Percentiles rank a stretch among this genome's conserved stretches.
Conservation (phyloP, 805 yeast species). For the Cyberlindnera suaveolens region DNA sequence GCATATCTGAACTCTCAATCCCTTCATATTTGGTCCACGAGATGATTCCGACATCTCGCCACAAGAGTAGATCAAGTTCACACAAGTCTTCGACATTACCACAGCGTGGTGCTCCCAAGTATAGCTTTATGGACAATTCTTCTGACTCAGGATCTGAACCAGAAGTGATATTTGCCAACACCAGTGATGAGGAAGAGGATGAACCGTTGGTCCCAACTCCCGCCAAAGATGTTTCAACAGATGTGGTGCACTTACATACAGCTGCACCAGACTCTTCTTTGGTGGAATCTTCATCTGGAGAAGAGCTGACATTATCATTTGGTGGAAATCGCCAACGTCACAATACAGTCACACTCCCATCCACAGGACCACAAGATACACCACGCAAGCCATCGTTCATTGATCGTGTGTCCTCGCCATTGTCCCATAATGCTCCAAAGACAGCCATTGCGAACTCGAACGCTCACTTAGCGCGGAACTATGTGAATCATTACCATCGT, state of each 20-base stretch:
- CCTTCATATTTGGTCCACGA: constrained; percentile 13
- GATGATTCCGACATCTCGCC: constrained; percentile 1
- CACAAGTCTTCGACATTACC: constrained; percentile 11
- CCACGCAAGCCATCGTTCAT: background rate
- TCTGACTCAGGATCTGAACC: constrained; percentile 13
- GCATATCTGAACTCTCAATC: constrained; percentile 12
- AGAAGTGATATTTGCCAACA: constrained; percentile 13
- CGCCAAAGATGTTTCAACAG: background rate
- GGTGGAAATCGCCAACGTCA: background rate
- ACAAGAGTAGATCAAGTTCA: background rate
- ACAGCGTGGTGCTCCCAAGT: constrained; percentile 17
- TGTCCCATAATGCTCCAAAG: constrained; percentile 29
- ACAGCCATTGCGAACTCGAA: constrained; percentile 25
- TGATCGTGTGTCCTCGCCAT: constrained; percentile 29
- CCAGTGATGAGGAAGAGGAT: constrained; percentile 25
- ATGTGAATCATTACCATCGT: constrained; percentile 4
- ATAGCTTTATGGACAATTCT: constrained; percentile 21
- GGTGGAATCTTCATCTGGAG: constrained; percentile 1
- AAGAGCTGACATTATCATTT: constrained; percentile 6
- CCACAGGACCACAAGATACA: background rate
- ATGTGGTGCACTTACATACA: background rate
- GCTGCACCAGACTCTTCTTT: background rate
- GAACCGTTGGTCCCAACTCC: constrained; percentile 21
- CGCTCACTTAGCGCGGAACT: constrained; percentile 21
- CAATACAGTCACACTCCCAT: constrained; percentile 31